Base-by-base conservation (phyloP, 805 yeast species). In the Pichia occidentalis region DNA sequence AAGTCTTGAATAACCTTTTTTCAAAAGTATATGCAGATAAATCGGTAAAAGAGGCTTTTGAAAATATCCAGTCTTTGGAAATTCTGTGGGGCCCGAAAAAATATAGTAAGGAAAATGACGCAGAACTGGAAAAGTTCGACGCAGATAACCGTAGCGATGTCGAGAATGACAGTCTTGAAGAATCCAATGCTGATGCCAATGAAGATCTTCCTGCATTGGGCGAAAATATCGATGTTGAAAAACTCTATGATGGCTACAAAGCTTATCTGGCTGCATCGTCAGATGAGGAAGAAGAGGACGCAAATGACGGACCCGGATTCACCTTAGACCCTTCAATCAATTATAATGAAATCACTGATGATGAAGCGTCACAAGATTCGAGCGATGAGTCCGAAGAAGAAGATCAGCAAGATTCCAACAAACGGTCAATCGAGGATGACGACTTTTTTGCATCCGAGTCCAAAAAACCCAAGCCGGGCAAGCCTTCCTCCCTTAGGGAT, bases 291-390 rank as follows among this genome's bases (percentile, higher is more conserved):
- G 63, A 57, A 5, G 66, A 54, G 5, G 60, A 40, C 10, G 50
- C 32, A 7, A 52, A 51, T 9, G 41, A 25, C 1, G 52, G 51
- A 7, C 25, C 32, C 10, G n/a, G n/a, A n/a, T n/a, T n/a, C n/a
- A 61, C 49, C 29, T 42, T 56, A 5, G 60, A 67, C 41, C 63
- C 67, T 7, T 50, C 54, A 9, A 54, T 68, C 5, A 60, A 75
- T 48, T 73, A 80, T 50, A 75, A 74, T 50, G 73, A 74, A 50
- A 68, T 77, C 5, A 79, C 87, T 0, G 88, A 81, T 52, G 79
- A 75, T 44, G 85, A 78, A 44, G 71, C 75, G 19, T 64, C 73
- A 29, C n/a, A n/a, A n/a, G n/a, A n/a, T n/a, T n/a, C n/a, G n/a
- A 25, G 26, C 16, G 38, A 32, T 24, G 27, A 23, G 4, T 14